phyloP scores from a whole-genome alignment of 164 flowering plant species.

The Vitis rupestris region DNA sequence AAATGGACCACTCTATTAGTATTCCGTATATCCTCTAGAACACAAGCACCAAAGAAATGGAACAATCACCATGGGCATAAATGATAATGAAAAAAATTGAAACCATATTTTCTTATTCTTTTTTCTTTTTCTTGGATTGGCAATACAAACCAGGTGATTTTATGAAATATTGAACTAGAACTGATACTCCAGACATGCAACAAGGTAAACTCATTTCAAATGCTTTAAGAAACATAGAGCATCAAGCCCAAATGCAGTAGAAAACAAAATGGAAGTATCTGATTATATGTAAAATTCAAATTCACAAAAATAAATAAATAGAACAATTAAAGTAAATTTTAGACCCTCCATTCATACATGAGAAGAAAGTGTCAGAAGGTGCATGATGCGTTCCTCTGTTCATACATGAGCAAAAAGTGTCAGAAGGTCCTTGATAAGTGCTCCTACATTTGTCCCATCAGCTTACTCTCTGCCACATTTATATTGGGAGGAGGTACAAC shows the following conservation, averaged over 20 bases:
- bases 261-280: neutral
- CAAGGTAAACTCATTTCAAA: neutral
- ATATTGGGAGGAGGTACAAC: neutral
- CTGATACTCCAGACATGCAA: neutral
- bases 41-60: neutral
- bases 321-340: neutral
- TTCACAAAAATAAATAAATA: neutral
- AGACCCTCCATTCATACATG: too few species aligned
- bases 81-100: neutral
- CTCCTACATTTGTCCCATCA: slow-evolving; percentile 13
- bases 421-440: slow-evolving; percentile 7
- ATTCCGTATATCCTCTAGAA: neutral
- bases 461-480: slow-evolving; percentile 9
- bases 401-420: neutral
- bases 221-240: neutral
- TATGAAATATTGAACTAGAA: neutral
- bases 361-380: too few species aligned
- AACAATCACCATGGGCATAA: neutral
- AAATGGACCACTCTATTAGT: too few species aligned
- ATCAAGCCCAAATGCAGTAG: neutral
- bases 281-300: neutral
- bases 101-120: neutral
- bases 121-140: neutral
- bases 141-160: neutral
- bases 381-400: too few species aligned